Evolutionary conservation across 305 asterid species (phyloP), one percentile per base, ranked within the genome.

Genomic region (Coffea humblotiana): DNA sequence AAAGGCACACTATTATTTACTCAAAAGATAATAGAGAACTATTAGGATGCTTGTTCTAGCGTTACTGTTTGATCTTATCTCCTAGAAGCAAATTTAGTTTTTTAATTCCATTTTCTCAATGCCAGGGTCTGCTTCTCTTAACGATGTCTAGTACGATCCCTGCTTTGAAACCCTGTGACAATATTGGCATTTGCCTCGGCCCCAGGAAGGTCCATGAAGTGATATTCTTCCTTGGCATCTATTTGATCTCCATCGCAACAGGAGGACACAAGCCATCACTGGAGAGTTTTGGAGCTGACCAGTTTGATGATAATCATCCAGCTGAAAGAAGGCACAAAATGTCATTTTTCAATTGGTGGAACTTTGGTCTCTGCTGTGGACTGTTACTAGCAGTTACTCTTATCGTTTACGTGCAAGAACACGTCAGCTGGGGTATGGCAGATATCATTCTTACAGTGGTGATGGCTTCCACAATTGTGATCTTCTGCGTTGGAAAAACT

Each of bases 291-390:
- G 99, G 98, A 25, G 99, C 99, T 4, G 96, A 96, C 61, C 99
- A 96, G 75, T 96, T 96, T 48, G 99, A 96, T 54, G 98, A 92
- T 21, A 91, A 92, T 52, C 94, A 96, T 72, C 88, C 89, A 0
- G 75, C 60, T 3, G 99, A 96, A 69, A 79, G 95, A 49, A 84
- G 76, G 58, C 68, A 89, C 67, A 96, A 91, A 78, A 90, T 92
- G 96, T 96, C 99, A 0, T 94, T 89, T 75, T 96, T 96, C 90
- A 96, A 96, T 67, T 94, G 99, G 99, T 96, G 98, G 99, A 92
- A 86, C 66, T 86, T 86, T 15, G 96, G 90, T 16, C 92, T 96
- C 14, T 94, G 97, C 67, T 75, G 85, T 74, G 99, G 97, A 16
- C 88, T 94, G 1, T 56, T 92, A 3, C 86, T 92, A 25, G 95